Conservation (phyloP, 192 early-diverging fungal species). For the Coemansia sp. region DNA sequence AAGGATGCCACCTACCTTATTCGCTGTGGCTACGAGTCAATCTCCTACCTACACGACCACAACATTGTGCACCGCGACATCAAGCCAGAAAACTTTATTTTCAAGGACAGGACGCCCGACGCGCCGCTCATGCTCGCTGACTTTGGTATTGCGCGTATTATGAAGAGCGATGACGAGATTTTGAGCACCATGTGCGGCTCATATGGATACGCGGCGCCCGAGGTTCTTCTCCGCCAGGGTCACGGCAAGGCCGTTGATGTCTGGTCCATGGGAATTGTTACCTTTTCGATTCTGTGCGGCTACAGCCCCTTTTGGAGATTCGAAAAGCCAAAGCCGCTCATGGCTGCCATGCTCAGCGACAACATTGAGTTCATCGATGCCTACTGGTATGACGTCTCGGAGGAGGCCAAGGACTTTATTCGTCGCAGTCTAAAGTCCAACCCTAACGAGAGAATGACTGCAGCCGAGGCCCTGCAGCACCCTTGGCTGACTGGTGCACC, state of each 20-base stretch:
- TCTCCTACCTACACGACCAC: constrained; percentile 83
- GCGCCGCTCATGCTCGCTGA: constrained; percentile 83
- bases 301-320: constrained; percentile 72
- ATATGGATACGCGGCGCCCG: constrained; percentile 81
- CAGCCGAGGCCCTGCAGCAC: constrained; percentile 78
- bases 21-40: constrained; percentile 68
- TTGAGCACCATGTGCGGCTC: constrained; percentile 84
- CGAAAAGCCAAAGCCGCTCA: constrained; percentile 59
- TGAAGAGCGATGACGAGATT: constrained; percentile 63
- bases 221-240: constrained; percentile 78
- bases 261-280: constrained; percentile 92
- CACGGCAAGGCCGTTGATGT: constrained; percentile 92
- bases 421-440: constrained; percentile 66
- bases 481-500: constrained; percentile 72
- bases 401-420: constrained; percentile 73
- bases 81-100: constrained; percentile 89
- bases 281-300: constrained; percentile 84
- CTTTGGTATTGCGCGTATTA: constrained; percentile 78
- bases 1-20: constrained; percentile 76
- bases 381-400: constrained; percentile 82
- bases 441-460: constrained; percentile 73
- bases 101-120: constrained; percentile 59
- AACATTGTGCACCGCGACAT: constrained; percentile 84
- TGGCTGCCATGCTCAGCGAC: constrained; percentile 62
- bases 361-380: constrained; percentile 70